These are phyloP conservation scores for Phalaenopsis equestris DNA, from an alignment of 106 monocot species.

Conservation along the genomic window DNA sequence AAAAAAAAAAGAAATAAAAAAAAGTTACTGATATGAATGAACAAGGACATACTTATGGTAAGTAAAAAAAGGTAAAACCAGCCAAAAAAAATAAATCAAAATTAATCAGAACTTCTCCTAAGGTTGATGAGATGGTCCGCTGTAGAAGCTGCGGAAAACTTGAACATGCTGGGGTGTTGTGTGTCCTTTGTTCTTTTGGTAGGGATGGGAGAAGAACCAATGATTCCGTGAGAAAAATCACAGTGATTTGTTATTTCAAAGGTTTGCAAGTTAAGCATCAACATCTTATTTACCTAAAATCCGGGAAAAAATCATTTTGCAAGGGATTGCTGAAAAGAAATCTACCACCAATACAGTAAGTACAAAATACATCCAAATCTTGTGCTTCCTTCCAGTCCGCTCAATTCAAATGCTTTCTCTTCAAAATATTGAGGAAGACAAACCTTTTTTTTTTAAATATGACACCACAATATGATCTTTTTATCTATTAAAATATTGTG, in stretches of 20 bases:
- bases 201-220: neutral
- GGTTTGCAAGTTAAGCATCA: neutral
- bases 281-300: neutral
- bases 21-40: neutral
- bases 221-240: neutral
- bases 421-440: neutral
- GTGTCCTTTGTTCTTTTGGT: too few species aligned
- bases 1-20: neutral
- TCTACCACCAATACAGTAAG: neutral
- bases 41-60: neutral
- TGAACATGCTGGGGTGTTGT: neutral
- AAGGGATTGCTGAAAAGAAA: neutral
- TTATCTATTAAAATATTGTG: too few species aligned
- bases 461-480: too few species aligned
- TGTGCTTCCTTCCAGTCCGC: neutral
- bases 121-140: neutral
- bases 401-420: neutral
- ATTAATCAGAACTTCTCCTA: neutral
- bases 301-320: neutral
- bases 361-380: neutral
- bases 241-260: too few species aligned
- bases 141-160: neutral
- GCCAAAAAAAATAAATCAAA: neutral
- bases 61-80: neutral
- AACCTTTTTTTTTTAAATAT: neutral